Percentiles rank a stretch among this genome's conserved stretches.
Conservation (phyloP, 768 basidiomycete species). For the Leccinum aurantiacum region DNA sequence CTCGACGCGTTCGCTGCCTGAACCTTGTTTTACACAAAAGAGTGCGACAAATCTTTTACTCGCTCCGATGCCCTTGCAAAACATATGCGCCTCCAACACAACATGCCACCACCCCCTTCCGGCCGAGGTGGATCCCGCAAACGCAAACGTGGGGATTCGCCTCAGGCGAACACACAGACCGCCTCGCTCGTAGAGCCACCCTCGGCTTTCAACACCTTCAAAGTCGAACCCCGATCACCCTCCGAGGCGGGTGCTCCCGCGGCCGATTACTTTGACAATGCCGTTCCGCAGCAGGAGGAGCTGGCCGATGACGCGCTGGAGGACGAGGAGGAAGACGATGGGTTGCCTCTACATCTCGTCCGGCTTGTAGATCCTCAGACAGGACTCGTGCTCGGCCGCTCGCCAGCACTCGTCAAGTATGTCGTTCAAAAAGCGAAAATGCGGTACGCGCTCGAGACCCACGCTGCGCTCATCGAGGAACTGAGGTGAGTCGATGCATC, state of each 20-base stretch:
- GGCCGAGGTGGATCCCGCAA: conserved; percentile 70
- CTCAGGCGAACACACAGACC: conserved; percentile 20
- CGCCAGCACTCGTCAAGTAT: conserved; percentile 73
- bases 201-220: conserved; percentile 58
- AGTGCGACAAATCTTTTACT: conserved; percentile 94
- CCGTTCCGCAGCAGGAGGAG: conserved; percentile 17
- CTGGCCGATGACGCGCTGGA: conserved; percentile 19
- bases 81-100: conserved; percentile 88
- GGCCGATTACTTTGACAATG: conserved; percentile 35
- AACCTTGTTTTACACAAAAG: conserved; percentile 43
- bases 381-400: conserved; percentile 65
- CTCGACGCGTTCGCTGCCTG: not conserved
- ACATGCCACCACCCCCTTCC: conserved; percentile 70
- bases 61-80: conserved; percentile 92
- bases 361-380: conserved; percentile 54
- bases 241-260: conserved; percentile 34
- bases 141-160: conserved; percentile 57
- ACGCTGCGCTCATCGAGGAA: conserved; percentile 65
- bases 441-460: conserved; percentile 64
- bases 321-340: conserved; percentile 42
- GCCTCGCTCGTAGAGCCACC: conserved; percentile 25
- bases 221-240: conserved; percentile 55
- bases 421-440: conserved; percentile 70
- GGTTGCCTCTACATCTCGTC: conserved; percentile 54
- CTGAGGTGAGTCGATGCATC: conserved; percentile 36